Percentiles rank a stretch among this genome's conserved stretches.
These are phyloP conservation scores for Zasmidium angulare DNA, from an alignment of 2,329 filamentous ascomycete genomes.

Conservation along the genomic window DNA sequence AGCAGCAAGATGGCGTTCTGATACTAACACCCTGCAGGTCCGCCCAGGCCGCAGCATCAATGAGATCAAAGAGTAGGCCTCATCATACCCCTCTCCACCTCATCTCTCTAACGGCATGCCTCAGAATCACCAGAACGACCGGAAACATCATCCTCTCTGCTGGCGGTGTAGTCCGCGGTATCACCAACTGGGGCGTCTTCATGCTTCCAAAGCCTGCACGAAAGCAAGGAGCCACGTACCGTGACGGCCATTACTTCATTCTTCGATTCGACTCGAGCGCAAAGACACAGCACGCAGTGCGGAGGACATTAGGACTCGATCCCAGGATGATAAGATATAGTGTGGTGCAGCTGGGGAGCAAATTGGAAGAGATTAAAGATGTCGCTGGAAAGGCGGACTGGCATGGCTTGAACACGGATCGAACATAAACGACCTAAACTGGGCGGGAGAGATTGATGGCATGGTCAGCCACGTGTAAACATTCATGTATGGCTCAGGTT, in stretches of 20 bases:
- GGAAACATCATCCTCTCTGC: slow-evolving; percentile 78
- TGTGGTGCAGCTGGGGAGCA: slow-evolving; percentile 79
- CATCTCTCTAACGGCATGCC: slow-evolving; percentile 7
- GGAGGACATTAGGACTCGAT: slow-evolving; percentile 76
- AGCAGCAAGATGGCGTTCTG: too few relatives aligned
- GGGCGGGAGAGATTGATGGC: not conserved
- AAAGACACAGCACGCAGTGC: slow-evolving; percentile 70
- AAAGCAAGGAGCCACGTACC: slow-evolving; percentile 80
- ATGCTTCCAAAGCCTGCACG: slow-evolving; percentile 76
- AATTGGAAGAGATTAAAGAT: slow-evolving; percentile 58
- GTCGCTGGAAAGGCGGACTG: slow-evolving; percentile 53
- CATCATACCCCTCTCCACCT: slow-evolving; percentile 17
- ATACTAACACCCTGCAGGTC: slow-evolving; percentile 66
- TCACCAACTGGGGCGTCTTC: slow-evolving; percentile 95
- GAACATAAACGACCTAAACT: slow-evolving; percentile 1
- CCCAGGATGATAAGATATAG: slow-evolving; percentile 85
- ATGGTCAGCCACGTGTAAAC: not conserved
- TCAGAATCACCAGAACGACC: slow-evolving; percentile 81
- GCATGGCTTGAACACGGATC: slow-evolving; percentile 24
- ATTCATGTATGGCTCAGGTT: not conserved
- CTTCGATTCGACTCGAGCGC: slow-evolving; percentile 89
- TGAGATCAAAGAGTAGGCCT: slow-evolving; percentile 89
- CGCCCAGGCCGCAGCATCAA: slow-evolving; percentile 77
- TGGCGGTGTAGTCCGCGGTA: slow-evolving; percentile 85
- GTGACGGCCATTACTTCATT: slow-evolving; percentile 91